phyloP scores from a whole-genome alignment of 23 red algal genomes.

The Gracilaria caudata region DNA sequence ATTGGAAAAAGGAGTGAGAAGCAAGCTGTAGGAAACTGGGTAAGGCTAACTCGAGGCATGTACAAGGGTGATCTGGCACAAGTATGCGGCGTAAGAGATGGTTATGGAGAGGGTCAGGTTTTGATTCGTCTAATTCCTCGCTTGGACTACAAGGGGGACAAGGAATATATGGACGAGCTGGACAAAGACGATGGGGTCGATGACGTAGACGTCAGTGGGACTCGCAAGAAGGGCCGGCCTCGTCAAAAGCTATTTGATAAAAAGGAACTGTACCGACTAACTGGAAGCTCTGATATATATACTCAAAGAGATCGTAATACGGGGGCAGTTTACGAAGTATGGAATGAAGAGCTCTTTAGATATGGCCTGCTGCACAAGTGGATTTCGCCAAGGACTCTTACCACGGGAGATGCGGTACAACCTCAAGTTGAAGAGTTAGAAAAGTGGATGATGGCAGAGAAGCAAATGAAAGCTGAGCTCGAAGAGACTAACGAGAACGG shows the following conservation, averaged over 20 bases:
- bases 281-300: conserved; percentile 66
- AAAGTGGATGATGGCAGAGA: conserved; percentile 78
- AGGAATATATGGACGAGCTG: conserved; percentile 58
- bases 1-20: conserved; percentile 67
- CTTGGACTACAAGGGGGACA: conserved; percentile 73
- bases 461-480: conserved; percentile 34
- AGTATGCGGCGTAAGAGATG: conserved; percentile 87
- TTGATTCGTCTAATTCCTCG: conserved; percentile 89
- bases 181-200: conserved; percentile 66
- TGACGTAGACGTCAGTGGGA: conserved; percentile 42
- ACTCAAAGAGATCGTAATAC: conserved; percentile 74
- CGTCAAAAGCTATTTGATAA: conserved; percentile 91
- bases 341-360: conserved; percentile 75
- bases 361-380: conserved; percentile 90
- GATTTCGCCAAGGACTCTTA: conserved; percentile 65
- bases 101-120: conserved; percentile 57
- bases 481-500: conserved; percentile 34
- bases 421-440: conserved; percentile 89
- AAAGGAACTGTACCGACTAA: conserved; percentile 73
- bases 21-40: conserved; percentile 81
- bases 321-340: conserved; percentile 87
- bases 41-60: conserved; percentile 80
- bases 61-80: conserved; percentile 97
- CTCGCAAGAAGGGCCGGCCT: conserved; percentile 67
- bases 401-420: conserved; percentile 70